Conservation (phyloP, 176 grass and related monocot genomes). For the Triticum timopheevii region DNA sequence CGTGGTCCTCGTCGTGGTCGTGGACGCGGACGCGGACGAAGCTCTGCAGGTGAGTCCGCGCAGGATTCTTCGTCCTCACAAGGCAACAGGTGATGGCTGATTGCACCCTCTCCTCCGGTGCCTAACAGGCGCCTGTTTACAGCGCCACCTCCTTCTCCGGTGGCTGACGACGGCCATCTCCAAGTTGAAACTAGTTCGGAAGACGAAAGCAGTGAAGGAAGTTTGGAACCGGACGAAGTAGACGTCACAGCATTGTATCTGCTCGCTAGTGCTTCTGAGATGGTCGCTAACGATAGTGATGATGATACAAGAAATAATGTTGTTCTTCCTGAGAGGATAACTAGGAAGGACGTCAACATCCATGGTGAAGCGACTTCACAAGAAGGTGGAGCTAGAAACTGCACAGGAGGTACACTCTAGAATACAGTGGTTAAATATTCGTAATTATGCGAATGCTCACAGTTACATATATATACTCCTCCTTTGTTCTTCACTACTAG, state of each 20-base stretch:
- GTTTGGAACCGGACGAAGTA: no score
- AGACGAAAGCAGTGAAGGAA: no score
- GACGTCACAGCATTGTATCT: neutral
- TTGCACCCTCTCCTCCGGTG: no score
- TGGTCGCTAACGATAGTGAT: neutral
- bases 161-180: no score
- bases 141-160: no score
- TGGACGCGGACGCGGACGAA: no score
- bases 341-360: neutral
- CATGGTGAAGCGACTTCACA: neutral
- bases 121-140: no score
- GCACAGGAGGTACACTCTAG: neutral
- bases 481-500: neutral
- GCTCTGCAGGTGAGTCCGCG: no score
- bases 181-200: no score
- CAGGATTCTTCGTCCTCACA: no score
- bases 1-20: no score
- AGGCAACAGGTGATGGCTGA: no score
- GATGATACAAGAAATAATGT: neutral
- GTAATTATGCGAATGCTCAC: neutral
- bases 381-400: neutral
- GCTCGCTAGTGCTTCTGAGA: neutral
- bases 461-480: neutral
- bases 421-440: neutral
- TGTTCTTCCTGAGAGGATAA: neutral